A percentile compares a stretch with the other conserved stretches of the same genome.
Evolutionary conservation across 768 basidiomycete species (phyloP).

Genomic region (Termitomyces sp.): DNA sequence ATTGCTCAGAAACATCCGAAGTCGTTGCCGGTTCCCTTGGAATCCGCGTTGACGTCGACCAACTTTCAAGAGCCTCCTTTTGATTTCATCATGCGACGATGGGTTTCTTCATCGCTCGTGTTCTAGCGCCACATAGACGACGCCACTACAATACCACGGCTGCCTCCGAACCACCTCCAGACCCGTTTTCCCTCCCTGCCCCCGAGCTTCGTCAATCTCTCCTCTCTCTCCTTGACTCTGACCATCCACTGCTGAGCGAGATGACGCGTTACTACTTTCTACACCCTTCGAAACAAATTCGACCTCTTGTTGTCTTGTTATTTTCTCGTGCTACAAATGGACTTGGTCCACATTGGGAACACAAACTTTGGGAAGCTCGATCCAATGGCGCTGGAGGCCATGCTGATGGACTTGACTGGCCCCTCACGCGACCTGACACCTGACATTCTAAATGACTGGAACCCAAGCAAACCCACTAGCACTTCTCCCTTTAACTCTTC

Average conservation of each 20-base stretch:
- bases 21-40: too few relatives aligned
- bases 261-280: slow-evolving; percentile 92
- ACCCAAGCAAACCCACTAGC: slow-evolving; percentile 68
- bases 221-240: slow-evolving; percentile 73
- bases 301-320: slow-evolving; percentile 84
- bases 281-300: slow-evolving; percentile 86
- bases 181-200: slow-evolving; percentile 68
- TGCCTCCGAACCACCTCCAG: slow-evolving; percentile 31
- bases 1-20: too few relatives aligned
- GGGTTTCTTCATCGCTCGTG: slow-evolving; percentile 10
- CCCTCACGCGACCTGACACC: slow-evolving; percentile 63
- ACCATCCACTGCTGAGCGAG: slow-evolving; percentile 78
- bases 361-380: slow-evolving; percentile 53
- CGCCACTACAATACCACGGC: slow-evolving; percentile 7
- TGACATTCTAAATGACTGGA: slow-evolving; percentile 88
- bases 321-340: slow-evolving; percentile 91
- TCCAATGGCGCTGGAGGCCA: slow-evolving; percentile 47
- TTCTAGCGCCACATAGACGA: slow-evolving; percentile 10
- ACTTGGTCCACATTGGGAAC: slow-evolving; percentile 59
- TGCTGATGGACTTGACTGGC: slow-evolving; percentile 61
- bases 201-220: slow-evolving; percentile 65
- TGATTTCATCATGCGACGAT: slow-evolving; percentile 15
- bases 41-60: too few relatives aligned
- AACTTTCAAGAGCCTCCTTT: too few relatives aligned
- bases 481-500: slow-evolving; percentile 52